Evolutionary conservation across 176 grass and related monocot species (phyloP).

Genomic region (Secale cereale): DNA sequence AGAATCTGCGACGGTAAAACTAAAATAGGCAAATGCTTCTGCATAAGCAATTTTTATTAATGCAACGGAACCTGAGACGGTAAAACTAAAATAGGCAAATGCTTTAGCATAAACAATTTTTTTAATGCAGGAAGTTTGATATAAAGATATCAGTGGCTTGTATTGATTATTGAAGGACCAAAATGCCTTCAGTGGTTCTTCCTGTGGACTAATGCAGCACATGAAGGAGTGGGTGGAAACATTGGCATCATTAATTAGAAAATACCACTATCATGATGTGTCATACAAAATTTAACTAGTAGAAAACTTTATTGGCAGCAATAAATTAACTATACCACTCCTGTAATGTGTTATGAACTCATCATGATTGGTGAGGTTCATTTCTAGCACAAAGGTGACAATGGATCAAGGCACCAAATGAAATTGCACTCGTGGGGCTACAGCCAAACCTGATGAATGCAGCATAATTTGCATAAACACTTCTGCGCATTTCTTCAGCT

Average conservation of each 20-base stretch:
- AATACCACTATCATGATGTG: not conserved
- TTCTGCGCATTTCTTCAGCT: conserved; percentile 96
- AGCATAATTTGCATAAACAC: conserved; percentile 97
- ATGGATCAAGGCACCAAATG: not conserved
- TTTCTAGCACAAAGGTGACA: conserved; percentile 16
- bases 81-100: conserved; percentile 3
- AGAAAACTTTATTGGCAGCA: not conserved
- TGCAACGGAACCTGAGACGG: not conserved
- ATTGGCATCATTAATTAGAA: conserved; percentile 1
- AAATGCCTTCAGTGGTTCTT: not conserved
- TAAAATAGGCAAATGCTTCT: conserved; percentile 7
- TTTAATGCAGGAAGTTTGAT: not conserved
- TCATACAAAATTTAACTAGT: not conserved
- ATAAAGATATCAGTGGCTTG: not conserved
- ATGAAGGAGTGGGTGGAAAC: not conserved
- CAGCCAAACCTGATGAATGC: conserved; percentile 74
- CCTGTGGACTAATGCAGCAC: not conserved
- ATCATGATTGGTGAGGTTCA: not conserved
- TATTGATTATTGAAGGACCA: conserved; percentile 1
- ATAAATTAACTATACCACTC: not conserved
- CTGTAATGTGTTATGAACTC: not conserved
- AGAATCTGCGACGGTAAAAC: not conserved
- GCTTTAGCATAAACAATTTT: not conserved
- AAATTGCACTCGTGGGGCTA: not conserved
- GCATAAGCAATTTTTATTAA: not conserved